Percentiles rank a stretch among this genome's conserved stretches.
These are phyloP conservation scores for Nymphaea thermarum DNA, from an alignment of 164 flowering plant genomes.

Conservation along the genomic window DNA sequence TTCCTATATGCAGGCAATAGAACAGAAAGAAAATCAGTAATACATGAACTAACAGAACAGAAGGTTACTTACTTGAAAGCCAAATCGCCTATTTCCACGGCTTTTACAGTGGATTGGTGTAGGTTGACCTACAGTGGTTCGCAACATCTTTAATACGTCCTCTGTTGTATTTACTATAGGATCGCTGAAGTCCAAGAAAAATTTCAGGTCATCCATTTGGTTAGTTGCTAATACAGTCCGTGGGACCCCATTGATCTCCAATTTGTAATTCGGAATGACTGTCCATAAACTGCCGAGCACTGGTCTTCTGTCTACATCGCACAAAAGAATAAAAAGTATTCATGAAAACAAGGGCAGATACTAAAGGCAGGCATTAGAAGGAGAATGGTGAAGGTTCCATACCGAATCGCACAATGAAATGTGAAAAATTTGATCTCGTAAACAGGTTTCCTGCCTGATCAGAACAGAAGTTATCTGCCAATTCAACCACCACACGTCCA, in stretches of 20 bases:
- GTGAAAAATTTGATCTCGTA: conserved; percentile 27
- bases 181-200: conserved; percentile 45
- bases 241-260: conserved; percentile 29
- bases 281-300: conserved; percentile 42
- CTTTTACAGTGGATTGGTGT: conserved; percentile 16
- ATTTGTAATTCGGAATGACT: conserved; percentile 34
- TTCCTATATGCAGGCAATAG: neutral
- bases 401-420: conserved; percentile 33
- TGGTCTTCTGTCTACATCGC: conserved; percentile 42
- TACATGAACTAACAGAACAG: neutral
- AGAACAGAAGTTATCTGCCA: conserved; percentile 37
- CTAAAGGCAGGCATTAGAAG: neutral
- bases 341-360: neutral
- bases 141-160: conserved; percentile 23
- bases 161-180: conserved; percentile 35
- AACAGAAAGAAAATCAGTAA: neutral
- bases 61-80: conserved; percentile 25
- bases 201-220: conserved; percentile 26
- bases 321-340: too few species aligned
- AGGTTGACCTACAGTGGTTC: conserved; percentile 22
- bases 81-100: conserved; percentile 32
- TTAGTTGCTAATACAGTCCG: conserved; percentile 50
- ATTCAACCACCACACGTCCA: conserved; percentile 28
- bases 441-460: conserved; percentile 43
- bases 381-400: conserved; percentile 1